These are phyloP conservation scores for Daldinia vernicosa DNA, from an alignment of 495 filamentous ascomycete species.

Conservation along the genomic window DNA sequence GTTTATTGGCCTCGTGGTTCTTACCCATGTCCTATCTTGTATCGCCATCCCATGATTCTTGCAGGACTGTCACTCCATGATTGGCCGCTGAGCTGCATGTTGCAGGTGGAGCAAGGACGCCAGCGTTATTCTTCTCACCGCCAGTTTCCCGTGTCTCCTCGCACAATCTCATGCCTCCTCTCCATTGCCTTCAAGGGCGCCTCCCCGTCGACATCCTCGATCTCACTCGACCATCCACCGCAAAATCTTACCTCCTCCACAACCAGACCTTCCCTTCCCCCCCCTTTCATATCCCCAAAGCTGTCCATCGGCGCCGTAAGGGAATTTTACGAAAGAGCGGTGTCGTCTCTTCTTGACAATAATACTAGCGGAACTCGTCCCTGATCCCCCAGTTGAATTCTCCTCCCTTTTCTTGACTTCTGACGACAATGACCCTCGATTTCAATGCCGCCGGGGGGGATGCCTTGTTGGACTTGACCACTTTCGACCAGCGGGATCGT, in stretches of 20 bases:
- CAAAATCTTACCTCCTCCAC: constrained; percentile 51
- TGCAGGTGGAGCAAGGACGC: constrained; percentile 50
- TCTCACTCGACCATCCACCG: constrained; percentile 50
- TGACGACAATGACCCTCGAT: constrained; percentile 64
- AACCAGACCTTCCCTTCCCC: constrained; percentile 36
- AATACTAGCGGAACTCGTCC: constrained; percentile 52
- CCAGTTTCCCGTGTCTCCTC: constrained; percentile 50
- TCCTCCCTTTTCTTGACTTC: constrained; percentile 48
- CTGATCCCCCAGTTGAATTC: constrained; percentile 46
- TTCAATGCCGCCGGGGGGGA: constrained; percentile 62
- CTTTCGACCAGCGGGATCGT: constrained; percentile 63
- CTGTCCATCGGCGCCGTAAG: constrained; percentile 41
- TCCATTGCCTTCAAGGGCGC: constrained; percentile 45
- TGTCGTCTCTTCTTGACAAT: constrained; percentile 49
- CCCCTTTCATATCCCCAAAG: constrained; percentile 41
- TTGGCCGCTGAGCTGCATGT: constrained; percentile 45
- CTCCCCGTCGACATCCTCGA: constrained; percentile 48
- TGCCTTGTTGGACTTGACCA: constrained; percentile 62
- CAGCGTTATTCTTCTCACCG: constrained; percentile 50
- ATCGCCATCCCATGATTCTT: constrained; percentile 44
- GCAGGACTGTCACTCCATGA: constrained; percentile 38
- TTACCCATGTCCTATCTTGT: constrained; percentile 37
- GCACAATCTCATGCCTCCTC: constrained; percentile 46
- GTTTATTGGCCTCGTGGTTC: constrained; percentile 44
- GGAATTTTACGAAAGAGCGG: constrained; percentile 51